Base-by-base conservation (phyloP, 805 yeast species). In the Pichia cabralensis region DNA sequence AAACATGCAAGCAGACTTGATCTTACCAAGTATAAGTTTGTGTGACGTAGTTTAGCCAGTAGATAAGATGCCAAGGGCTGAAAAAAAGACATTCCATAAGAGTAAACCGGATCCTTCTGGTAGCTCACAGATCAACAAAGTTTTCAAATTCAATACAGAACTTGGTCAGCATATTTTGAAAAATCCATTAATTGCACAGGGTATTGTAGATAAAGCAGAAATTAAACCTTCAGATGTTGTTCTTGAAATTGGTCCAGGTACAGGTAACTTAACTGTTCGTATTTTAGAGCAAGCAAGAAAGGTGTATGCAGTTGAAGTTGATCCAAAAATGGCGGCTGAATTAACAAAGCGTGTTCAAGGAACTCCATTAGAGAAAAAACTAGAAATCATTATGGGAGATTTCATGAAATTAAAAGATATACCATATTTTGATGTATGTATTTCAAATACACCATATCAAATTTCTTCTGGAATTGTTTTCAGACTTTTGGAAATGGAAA, bases 321-420 rank as follows among this genome's bases (percentile, higher is more conserved):
- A 92, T 62, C 98, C 98, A n/a, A 69, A 96, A 62, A 92, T 92
- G 98, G 98, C 97, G 3, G 97, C 97, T 1, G 98, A 92, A 60
- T 67, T 92, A 49, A 85, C 96, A 9, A 92, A 92, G 58, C 79
- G 98, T 65, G 97, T 92, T 12, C 96, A 85, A 51, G 96, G 96
- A 10, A 89, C 94, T n/a, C 88, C 96, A 1, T 80, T 72, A 36
- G 92, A 86, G 56, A 85, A 84, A 61, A 88, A 86, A 55, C 66
- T 92, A 36, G 97, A 92, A 43, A 85, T 92, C 39, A 62, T 89
- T 50, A 67, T 92, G 44, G 98, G 98, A 14, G 98, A 92, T 61
- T 88, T 86, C 56, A 89, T 92, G 76, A 92, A 92, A 60, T 76
- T 94, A 3, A 96, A 92, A 30, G 49, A 43, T 9, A 63, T 92